Percentiles rank a stretch among this genome's conserved stretches.
phyloP scores from a whole-genome alignment of 2,329 filamentous ascomycete species.

The Nothophaeocryptopus gaeumannii region DNA sequence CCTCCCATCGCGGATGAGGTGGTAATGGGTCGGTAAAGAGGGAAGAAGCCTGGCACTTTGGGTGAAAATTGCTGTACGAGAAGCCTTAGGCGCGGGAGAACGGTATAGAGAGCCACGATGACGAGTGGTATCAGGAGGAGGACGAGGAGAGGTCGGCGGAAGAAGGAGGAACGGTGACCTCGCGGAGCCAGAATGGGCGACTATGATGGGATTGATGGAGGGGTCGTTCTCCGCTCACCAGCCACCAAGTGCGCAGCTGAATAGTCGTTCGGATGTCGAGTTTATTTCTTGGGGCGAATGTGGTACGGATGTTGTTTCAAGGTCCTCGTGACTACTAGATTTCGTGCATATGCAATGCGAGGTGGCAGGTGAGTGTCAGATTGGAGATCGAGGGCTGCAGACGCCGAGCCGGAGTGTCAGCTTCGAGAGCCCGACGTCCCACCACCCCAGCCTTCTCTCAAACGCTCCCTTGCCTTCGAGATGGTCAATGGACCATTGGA shows the following conservation, averaged over 20 bases:
- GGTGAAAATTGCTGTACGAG: conserved; percentile 31
- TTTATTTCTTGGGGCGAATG: too few species aligned
- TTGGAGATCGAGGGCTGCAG: too few species aligned
- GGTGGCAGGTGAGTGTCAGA: too few species aligned
- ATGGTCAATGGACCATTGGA: too few species aligned
- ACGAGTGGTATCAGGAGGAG: conserved; percentile 32
- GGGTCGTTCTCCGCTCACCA: neutral
- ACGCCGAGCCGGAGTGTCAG: too few species aligned
- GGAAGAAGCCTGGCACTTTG: conserved; percentile 31
- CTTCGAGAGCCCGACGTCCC: too few species aligned
- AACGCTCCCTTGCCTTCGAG: too few species aligned
- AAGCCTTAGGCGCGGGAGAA: conserved; percentile 32
- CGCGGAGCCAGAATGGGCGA: conserved; percentile 2
- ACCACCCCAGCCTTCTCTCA: too few species aligned
- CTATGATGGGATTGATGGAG: neutral
- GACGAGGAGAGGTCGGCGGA: conserved; percentile 31
- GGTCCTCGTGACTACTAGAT: too few species aligned
- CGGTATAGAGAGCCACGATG: conserved; percentile 36
- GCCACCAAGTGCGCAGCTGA: neutral
- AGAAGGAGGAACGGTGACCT: conserved; percentile 9
- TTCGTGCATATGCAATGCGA: too few species aligned
- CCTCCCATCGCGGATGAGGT: conserved; percentile 60
- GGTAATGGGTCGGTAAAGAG: conserved; percentile 39
- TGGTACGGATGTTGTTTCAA: too few species aligned
- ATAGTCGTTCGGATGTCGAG: too few species aligned